Percentiles rank a stretch among this genome's conserved stretches.
phyloP scores from a whole-genome alignment of 2,329 filamentous ascomycete species.

The Incumbomyces delicatus region DNA sequence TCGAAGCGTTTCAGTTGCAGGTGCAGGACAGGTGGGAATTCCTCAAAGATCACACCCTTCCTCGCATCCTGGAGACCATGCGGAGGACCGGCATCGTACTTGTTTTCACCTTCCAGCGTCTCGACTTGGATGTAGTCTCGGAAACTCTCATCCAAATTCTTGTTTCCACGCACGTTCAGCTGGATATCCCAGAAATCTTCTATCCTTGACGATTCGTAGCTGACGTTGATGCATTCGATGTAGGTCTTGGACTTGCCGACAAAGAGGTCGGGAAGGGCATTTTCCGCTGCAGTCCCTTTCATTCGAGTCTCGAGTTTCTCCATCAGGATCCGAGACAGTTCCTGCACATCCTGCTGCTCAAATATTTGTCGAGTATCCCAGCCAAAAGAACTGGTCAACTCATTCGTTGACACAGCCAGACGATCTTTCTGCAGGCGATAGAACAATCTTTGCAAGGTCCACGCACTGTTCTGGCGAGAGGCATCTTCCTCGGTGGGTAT shows the following conservation, averaged over 20 bases:
- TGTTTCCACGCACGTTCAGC: constrained; percentile 90
- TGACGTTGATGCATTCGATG: constrained; percentile 95
- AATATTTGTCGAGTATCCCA: constrained; percentile 98
- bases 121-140: constrained; percentile 94
- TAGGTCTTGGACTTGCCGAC: constrained; percentile 98
- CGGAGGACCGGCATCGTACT: constrained; percentile 85
- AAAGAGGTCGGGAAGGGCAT: constrained; percentile 80
- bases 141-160: constrained; percentile 87
- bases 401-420: constrained; percentile 74
- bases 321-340: constrained; percentile 92
- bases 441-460: constrained; percentile 85
- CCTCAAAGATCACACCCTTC: constrained; percentile 95
- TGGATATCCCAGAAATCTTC: constrained; percentile 99
- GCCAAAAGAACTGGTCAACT: constrained; percentile 91
- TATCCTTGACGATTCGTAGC: constrained; percentile 88
- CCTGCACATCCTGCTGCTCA: constrained; percentile 97
- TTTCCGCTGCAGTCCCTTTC: constrained; percentile 91
- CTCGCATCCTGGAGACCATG: constrained; percentile 91
- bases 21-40: constrained; percentile 87
- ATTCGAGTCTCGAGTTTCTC: constrained; percentile 94
- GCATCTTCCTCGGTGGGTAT: constrained; percentile 86
- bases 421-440: constrained; percentile 86
- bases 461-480: constrained; percentile 76
- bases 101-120: constrained; percentile 95
- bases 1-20: constrained; percentile 95